Percentiles rank a stretch among this genome's conserved stretches.
Evolutionary conservation across 2,329 filamentous ascomycete genomes (phyloP).

Genomic region (Sporothrix schenckii): DNA sequence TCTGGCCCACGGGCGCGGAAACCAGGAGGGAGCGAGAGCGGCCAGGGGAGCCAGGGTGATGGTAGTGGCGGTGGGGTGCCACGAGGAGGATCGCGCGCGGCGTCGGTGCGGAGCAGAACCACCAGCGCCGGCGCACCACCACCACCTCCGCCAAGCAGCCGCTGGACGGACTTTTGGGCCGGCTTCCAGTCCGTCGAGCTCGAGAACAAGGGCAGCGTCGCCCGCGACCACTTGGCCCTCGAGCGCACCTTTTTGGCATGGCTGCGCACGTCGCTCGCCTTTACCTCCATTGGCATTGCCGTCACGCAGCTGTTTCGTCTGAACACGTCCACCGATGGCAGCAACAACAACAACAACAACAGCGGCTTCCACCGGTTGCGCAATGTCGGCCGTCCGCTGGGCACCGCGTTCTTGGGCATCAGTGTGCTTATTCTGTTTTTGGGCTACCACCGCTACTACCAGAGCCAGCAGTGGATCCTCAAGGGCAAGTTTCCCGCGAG

Average conservation of each 20-base stretch:
- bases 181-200: constrained; percentile 68
- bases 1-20: constrained; percentile 18
- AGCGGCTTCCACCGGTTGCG: constrained; percentile 51
- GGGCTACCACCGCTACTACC: constrained; percentile 77
- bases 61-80: neutral
- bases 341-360: constrained; percentile 38
- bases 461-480: constrained; percentile 78
- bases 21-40: neutral
- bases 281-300: constrained; percentile 80
- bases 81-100: neutral
- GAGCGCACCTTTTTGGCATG: constrained; percentile 85
- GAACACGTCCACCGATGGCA: constrained; percentile 63
- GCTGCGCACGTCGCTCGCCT: constrained; percentile 79
- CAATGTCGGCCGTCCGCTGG: constrained; percentile 71
- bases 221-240: constrained; percentile 77
- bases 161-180: constrained; percentile 53
- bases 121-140: constrained; percentile 30
- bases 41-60: neutral
- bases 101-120: constrained; percentile 12
- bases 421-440: constrained; percentile 74
- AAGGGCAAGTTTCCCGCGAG: constrained; percentile 78
- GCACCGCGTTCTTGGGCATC: constrained; percentile 75
- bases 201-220: constrained; percentile 84
- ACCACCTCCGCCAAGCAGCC: constrained; percentile 40
- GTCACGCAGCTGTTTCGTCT: constrained; percentile 84